A percentile compares a stretch with the other conserved stretches of the same genome.
Evolutionary conservation across 495 filamentous ascomycete genomes (phyloP).

Genomic region (Apiosordaria backusii): DNA sequence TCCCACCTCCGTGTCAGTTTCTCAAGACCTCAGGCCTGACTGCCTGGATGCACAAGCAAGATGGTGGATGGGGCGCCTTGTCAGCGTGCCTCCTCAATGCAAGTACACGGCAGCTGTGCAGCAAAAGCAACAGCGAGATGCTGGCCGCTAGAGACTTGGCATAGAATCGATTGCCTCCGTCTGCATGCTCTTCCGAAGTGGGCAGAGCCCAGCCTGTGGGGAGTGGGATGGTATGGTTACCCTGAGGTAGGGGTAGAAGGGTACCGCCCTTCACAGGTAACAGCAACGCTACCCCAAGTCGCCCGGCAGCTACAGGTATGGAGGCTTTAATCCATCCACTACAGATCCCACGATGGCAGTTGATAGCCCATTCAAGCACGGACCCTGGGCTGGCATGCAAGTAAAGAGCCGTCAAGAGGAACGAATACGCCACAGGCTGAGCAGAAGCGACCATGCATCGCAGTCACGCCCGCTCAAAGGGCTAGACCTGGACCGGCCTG

Average conservation of each 20-base stretch:
- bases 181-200: neutral
- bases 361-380: neutral
- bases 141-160: neutral
- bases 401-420: too few relatives aligned
- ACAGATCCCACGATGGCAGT: neutral
- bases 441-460: neutral
- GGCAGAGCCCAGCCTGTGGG: conserved; percentile 1
- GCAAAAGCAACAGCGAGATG: conserved; percentile 1
- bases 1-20: neutral
- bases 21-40: conserved; percentile 4
- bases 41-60: conserved; percentile 11
- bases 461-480: neutral
- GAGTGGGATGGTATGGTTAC: conserved; percentile 4
- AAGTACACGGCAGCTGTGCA: conserved; percentile 4
- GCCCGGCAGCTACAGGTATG: neutral
- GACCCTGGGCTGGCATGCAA: too few relatives aligned
- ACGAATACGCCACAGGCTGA: too few relatives aligned
- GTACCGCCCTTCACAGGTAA: neutral
- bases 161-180: conserved; percentile 1
- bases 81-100: neutral
- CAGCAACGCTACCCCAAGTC: neutral
- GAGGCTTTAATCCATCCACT: neutral
- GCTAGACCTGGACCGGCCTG: neutral
- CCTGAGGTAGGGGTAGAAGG: neutral
- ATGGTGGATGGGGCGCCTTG: neutral